Evolutionary conservation across 148 eudicot species (phyloP).

Genomic region (Fallopia convolvulus): DNA sequence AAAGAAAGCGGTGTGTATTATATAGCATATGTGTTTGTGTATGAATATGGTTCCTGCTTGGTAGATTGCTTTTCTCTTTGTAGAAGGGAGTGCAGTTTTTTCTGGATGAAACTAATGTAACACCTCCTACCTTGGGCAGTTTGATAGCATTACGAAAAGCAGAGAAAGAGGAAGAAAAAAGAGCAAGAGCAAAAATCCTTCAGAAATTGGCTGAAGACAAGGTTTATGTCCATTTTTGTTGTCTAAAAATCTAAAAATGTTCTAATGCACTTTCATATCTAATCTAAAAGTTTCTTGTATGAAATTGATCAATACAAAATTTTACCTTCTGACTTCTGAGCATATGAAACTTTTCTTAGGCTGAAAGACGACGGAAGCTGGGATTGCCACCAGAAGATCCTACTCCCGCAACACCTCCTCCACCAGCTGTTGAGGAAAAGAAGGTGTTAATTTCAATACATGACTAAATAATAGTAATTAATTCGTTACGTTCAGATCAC

Average conservation of each 20-base stretch:
- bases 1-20: conserved; percentile 82
- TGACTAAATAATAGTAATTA: neutral
- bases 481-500: neutral
- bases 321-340: neutral
- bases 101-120: neutral
- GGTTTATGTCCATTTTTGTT: conserved; percentile 26
- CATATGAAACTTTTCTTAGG: conserved; percentile 35
- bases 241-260: neutral
- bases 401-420: conserved; percentile 60
- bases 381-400: conserved; percentile 91
- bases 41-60: neutral
- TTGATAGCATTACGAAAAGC: conserved; percentile 83
- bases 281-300: neutral
- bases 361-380: conserved; percentile 95
- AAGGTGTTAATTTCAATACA: conserved; percentile 40
- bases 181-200: conserved; percentile 86
- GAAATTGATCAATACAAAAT: neutral
- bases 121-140: conserved; percentile 29
- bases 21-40: conserved; percentile 16
- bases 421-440: conserved; percentile 76
- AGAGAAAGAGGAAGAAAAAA: conserved; percentile 94
- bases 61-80: neutral
- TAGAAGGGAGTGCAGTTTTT: neutral
- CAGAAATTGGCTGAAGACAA: conserved; percentile 93
- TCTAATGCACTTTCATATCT: neutral